Base-by-base conservation (phyloP, 192 early-diverging fungal species). In the Coemansia umbellata region DNA sequence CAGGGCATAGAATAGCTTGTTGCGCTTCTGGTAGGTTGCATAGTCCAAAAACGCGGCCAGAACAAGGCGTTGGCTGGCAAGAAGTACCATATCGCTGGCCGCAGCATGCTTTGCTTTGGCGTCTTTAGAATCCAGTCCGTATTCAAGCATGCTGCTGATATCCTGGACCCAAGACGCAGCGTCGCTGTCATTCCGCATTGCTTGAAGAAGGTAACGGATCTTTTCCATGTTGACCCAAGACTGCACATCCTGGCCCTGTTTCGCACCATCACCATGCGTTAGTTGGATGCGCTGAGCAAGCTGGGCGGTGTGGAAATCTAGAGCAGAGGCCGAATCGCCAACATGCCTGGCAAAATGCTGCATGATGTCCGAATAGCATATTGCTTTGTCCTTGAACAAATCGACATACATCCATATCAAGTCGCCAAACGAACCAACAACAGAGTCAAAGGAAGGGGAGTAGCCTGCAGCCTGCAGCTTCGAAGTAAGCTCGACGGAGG, bases 341-440 rank as follows among this genome's bases (percentile, higher is more conserved):
- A 63, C 52, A 27, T 64, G 48, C 0, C 39, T 32, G 14, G 50
- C 44, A 60, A 75, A 60, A 31, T 60, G 65, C 31, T 45, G 60
- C 66, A 64, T 63, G 24, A 75, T 58, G 47, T 69, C 72, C 32
- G 66, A 35, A 44, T 60, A 75, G 66, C 72, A 75, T 7, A 75
- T 75, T 6, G 72, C 66, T 35, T 75, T 75, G 23, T 62, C n/a
- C 39, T 53, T 47, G 40, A 75, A 75, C 35, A 32, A 24, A n/a
- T 64, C 60, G 15, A 75, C 31, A 32, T 61, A 75, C 14, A 3
- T 30, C 72, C 72, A 75, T 11, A 75, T 65, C 26, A 37, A 61
- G 24, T 41, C 45, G 22, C 53, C 57, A 31, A 67, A 50, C 17
- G 32, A 11, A 4, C 43, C 48, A n/a, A 35, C 37, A 18, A 23